These are phyloP conservation scores for Aspergillus brunneoviolaceus DNA, from an alignment of 2,329 filamentous ascomycete genomes.

Conservation along the genomic window DNA sequence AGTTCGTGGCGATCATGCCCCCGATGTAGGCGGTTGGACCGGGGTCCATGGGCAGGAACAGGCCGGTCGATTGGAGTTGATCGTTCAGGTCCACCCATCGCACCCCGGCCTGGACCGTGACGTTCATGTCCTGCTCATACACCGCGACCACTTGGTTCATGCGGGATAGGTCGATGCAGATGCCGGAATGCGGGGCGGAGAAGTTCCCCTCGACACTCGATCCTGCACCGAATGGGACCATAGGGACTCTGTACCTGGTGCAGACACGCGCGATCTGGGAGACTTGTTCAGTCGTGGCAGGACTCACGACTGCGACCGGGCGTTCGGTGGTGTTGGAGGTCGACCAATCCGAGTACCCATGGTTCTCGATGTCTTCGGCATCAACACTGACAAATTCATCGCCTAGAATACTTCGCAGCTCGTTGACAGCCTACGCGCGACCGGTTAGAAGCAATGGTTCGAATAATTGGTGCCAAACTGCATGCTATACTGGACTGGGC, in stretches of 20 bases:
- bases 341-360: constrained; percentile 68
- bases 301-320: constrained; percentile 63
- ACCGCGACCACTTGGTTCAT: constrained; percentile 4
- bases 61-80: background rate
- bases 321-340: constrained; percentile 51
- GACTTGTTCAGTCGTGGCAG: constrained; percentile 62
- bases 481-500: background rate
- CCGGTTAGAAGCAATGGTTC: background rate
- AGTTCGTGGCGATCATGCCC: constrained; percentile 2
- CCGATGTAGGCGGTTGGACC: constrained; percentile 1
- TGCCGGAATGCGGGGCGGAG: background rate
- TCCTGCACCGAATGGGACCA: constrained; percentile 5
- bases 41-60: constrained; percentile 8
- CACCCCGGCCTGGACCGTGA: constrained; percentile 2
- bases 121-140: constrained; percentile 6
- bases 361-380: constrained; percentile 58
- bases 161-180: constrained; percentile 1
- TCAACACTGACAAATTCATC: constrained; percentile 61
- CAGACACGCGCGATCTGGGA: constrained; percentile 65
- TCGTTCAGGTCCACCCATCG: constrained; percentile 1
- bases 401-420: background rate
- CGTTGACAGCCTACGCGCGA: background rate
- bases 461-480: too few relatives aligned
- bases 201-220: constrained; percentile 10
- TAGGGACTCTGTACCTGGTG: constrained; percentile 56